Evolutionary conservation across 2,329 filamentous ascomycete genomes (phyloP), one percentile per base, ranked within the genome.

Genomic region (Claviceps purpurea): DNA sequence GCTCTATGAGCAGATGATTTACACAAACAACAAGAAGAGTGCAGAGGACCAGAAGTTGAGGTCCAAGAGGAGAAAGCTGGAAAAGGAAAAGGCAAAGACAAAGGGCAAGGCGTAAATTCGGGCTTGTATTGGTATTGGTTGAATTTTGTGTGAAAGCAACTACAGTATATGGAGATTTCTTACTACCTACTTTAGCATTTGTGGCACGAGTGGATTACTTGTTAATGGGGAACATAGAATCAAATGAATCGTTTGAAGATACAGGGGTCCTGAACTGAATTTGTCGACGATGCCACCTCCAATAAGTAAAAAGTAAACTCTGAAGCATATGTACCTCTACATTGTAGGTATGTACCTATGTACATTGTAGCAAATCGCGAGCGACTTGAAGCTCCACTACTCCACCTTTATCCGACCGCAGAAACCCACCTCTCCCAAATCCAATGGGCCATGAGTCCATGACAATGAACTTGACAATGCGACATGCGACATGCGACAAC

Each of bases 1-100:
- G 82, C 74, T 96, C 63, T 85, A 91, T 59, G 93, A 97, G 75
- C 93, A 96, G 75, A 98, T 98, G 88, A 78, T 89, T 64, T 94
- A 95, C 71, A 89, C 83, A 56, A 95, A 96, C 70, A 90, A 85
- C 72, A 90, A 93, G 78, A 87, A 89, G 75, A 91, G 91, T 59
- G 85, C 82, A 26, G 89, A 95, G 73, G 87, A 91, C 47, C 85
- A 91, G 73, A 87, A 84, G 71, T 72, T 98, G 66, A 79, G 90
- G 60, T 79, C 77, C 53, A 98, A 98, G 84, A 82, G 88, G 70
- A 87, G 93, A 72, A 95, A 82, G 78, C 69, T 96, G 56, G 93
- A 97, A 72, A 89, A 74, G 67, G 68, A 76, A 66, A 67, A 69
- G 66, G 68, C 64, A 53, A 73, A 76, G 66, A 64, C 55, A 52